Base-by-base conservation (phyloP, 306 rosid species). In the Echinosophora koreensis region DNA sequence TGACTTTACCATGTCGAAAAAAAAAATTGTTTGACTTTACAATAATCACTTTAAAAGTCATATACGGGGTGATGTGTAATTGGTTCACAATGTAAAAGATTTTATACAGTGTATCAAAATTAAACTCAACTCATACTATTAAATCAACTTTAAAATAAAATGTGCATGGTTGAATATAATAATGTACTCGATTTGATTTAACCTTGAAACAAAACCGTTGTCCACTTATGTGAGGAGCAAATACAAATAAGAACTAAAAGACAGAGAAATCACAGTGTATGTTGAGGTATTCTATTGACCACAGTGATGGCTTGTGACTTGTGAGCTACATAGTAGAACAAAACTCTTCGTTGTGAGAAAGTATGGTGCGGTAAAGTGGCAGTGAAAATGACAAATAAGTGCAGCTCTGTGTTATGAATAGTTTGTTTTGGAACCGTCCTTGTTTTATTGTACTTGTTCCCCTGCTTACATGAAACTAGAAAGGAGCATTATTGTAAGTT, bases 321-420 rank as follows among this genome's bases (percentile, higher is more conserved):
- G 13, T 74, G 80, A 17, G 66, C 77, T 54, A 67, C 65, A 61
- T 69, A 52, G 28, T 5, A 57, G 5, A 46, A 56, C 30, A 16
- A 17, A 39, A 66, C 80, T 34, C 11, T 8, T 8, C 49, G 49
- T 34, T 14, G 56, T 13, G 22, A 65, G 17, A 42, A 12, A 66
- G 22, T 9, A 2, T 41, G 12, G 47, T 7, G 22, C 22, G n/a
- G 39, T 38, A 12, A 4, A 8, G 66, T 30, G 70, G 42, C 67
- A 46, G 49, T 56, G 62, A 84, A 80, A 76, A 76, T 71, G 80
- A 84, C 82, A 76, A 76, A 80, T 55, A 60, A 34, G 62, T 57
- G 54, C 41, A 17, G 50, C 16, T 28, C 35, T 22, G 22, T 22
- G 22, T 22, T 22, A 22, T 22, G 9, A 8, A 8, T 41, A 41